Evolutionary conservation across 345 rosid species (phyloP).

Genomic region (Lumnitzera littorea): DNA sequence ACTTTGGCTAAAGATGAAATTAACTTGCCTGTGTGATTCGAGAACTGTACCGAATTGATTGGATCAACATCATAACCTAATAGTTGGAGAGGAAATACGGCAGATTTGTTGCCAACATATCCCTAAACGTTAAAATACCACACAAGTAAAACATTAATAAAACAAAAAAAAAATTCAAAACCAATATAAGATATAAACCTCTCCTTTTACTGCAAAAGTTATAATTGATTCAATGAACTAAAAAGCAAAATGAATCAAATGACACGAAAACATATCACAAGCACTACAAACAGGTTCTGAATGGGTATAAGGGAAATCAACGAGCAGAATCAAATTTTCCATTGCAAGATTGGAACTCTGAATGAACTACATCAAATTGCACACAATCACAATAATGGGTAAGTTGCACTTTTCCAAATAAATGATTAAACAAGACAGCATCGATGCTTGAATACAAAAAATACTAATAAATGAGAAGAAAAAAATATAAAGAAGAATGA

Average conservation of each 20-base stretch:
- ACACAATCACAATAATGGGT: background rate
- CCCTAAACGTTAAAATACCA: constrained; percentile 37
- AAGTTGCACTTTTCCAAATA: too few relatives aligned
- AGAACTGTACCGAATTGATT: constrained; percentile 92
- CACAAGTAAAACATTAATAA: background rate
- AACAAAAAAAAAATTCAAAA: background rate
- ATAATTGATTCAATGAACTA: too few relatives aligned
- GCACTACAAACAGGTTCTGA: too few relatives aligned
- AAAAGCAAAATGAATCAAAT: too few relatives aligned
- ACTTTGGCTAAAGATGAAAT: constrained; percentile 20
- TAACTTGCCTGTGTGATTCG: constrained; percentile 91
- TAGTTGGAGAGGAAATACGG: constrained; percentile 91
- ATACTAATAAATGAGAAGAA: background rate
- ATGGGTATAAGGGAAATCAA: too few relatives aligned
- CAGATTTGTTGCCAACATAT: constrained; percentile 97
- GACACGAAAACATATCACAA: too few relatives aligned
- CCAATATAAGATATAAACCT: background rate
- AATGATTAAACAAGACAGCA: too few relatives aligned
- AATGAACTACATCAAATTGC: background rate
- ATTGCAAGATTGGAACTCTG: background rate
- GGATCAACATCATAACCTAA: constrained; percentile 98
- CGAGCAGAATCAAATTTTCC: too few relatives aligned
- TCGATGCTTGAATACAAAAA: too few relatives aligned
- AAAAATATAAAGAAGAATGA: background rate
- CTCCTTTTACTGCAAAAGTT: background rate